A percentile compares a stretch with the other conserved stretches of the same genome.
Conservation (phyloP, 2,329 filamentous ascomycete species). For the Penicillium thymicola region DNA sequence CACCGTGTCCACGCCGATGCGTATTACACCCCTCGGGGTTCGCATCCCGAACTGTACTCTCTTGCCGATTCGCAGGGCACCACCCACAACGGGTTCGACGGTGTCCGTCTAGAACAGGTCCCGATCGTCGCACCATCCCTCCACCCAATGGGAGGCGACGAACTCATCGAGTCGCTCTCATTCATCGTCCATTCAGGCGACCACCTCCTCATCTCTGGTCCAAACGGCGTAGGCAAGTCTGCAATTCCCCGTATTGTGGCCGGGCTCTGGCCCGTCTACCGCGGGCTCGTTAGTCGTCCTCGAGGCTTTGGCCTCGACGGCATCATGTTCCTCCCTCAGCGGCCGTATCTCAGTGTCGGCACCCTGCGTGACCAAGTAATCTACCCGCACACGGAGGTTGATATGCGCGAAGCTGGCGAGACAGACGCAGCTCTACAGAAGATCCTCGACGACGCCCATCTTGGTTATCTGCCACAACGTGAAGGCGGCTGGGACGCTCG, state of each 20-base stretch:
- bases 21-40: conserved; percentile 68
- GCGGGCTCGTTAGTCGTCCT: conserved; percentile 84
- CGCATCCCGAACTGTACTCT: conserved; percentile 76
- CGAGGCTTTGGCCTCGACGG: conserved; percentile 78
- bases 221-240: conserved; percentile 92
- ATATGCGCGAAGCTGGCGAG: conserved; percentile 81
- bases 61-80: conserved; percentile 90
- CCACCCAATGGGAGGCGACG: conserved; percentile 86
- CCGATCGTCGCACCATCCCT: conserved; percentile 85
- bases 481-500: conserved; percentile 96
- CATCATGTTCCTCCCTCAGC: conserved; percentile 97
- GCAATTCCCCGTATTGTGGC: conserved; percentile 84
- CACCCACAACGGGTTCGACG: conserved; percentile 90
- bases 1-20: conserved; percentile 90
- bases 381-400: conserved; percentile 89
- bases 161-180: conserved; percentile 82
- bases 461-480: conserved; percentile 85
- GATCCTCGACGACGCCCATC: conserved; percentile 75
- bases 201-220: conserved; percentile 88
- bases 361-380: conserved; percentile 96
- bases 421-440: conserved; percentile 73
- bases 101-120: conserved; percentile 87
- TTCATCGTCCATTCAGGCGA: conserved; percentile 88
- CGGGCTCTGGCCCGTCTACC: conserved; percentile 93
- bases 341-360: conserved; percentile 86